Conservation (phyloP, 2,329 filamentous ascomycete species). For the Cladophialophora immunda region DNA sequence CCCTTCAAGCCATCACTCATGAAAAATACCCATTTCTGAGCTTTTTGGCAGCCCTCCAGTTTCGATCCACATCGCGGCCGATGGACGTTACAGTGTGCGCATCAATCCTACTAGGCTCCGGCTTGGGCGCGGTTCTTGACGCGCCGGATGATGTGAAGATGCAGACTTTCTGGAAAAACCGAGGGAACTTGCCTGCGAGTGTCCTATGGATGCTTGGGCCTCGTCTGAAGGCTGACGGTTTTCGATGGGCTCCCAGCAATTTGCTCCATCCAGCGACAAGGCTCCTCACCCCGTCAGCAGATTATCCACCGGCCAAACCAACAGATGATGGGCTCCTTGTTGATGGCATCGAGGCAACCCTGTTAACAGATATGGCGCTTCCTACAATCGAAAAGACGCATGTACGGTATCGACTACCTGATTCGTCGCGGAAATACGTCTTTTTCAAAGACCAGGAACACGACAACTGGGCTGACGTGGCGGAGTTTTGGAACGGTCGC, state of each 20-base stretch:
- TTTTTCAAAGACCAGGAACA: background rate
- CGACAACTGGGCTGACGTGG: background rate
- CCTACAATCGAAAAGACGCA: background rate
- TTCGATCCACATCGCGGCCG: conserved; percentile 1
- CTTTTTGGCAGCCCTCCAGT: background rate
- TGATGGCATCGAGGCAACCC: background rate
- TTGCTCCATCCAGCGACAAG: background rate
- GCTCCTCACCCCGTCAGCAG: background rate
- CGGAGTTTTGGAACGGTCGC: background rate
- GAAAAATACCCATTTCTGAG: background rate
- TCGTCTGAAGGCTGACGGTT: background rate
- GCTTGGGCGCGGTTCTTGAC: background rate
- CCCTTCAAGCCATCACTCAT: background rate
- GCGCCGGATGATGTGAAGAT: background rate
- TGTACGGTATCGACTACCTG: background rate
- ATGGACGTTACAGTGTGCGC: background rate
- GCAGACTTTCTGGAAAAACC: background rate
- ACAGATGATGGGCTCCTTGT: background rate
- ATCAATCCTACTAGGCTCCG: background rate
- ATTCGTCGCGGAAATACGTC: background rate
- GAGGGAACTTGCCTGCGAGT: background rate
- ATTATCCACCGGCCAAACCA: background rate
- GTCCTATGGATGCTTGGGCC: background rate
- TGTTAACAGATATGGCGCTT: background rate
- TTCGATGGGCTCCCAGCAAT: background rate